Base-by-base conservation (phyloP, 2,329 filamentous ascomycete genomes). In the Whalleya microplaca region DNA sequence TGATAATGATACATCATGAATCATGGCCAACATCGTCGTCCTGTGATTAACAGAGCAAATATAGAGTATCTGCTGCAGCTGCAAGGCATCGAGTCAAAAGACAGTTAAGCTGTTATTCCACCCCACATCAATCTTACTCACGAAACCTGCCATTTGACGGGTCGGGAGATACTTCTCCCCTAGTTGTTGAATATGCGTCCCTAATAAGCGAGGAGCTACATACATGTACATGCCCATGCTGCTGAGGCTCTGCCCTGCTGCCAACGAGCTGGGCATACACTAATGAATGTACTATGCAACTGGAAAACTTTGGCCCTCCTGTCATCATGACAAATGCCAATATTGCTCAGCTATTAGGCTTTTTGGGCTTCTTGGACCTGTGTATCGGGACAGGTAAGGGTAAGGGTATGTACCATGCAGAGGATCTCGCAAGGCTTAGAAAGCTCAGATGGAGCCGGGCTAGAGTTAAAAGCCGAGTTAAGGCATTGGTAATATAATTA, bases 201-300 rank as follows among this genome's bases (percentile, higher is more conserved):
- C 32, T 37, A 37, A 14, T 37, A 37, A 37, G 32, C 32, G 10
- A 14, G 32, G 8, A 14, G 23, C 32, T 40, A 32, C 45, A 53
- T 20, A n/a, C 45, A 37, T 37, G 32, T 12, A 37, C 9, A 16
- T 16, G 32, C 32, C 14, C 6, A 3, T 16, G 14, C 14, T 44
- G 37, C 56, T 62, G 59, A 49, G 59, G 59, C 56, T 62, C 59
- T 62, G n/a, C n/a, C n/a, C n/a, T n/a, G n/a, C n/a, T n/a, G 56
- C 54, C 54, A 46, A 59, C 48, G 46, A 48, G 27, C 49, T 9
- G 12, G 27, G 5, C 12, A 12, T 29, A 29, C 27, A 29, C 27
- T 29, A 29, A 29, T 29, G 27, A 29, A 37, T 37, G 14, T 16
- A 16, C 4, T 37, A 14, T 29, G 27, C 12, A 37, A 37, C 5